Percentiles rank a stretch among this genome's conserved stretches.
These are phyloP conservation scores for Hypericum androsaemum DNA, from an alignment of 345 rosid species.

Conservation along the genomic window DNA sequence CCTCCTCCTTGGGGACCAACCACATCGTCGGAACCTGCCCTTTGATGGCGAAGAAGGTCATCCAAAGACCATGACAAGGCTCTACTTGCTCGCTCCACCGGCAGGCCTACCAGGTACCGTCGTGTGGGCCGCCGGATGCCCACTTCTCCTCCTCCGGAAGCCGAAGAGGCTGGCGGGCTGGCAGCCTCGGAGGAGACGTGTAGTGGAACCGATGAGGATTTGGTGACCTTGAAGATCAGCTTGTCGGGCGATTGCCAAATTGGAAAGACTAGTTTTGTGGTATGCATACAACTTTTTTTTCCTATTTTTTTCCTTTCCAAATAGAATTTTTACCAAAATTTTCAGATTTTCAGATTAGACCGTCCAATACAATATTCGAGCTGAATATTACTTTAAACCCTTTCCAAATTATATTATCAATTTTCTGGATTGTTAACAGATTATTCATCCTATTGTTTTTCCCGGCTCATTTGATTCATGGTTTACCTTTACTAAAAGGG, in stretches of 20 bases:
- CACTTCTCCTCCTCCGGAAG: slow-evolving; percentile 30
- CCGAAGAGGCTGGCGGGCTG: slow-evolving; percentile 11
- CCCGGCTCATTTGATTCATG: too few relatives aligned
- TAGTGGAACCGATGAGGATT: slow-evolving; percentile 54
- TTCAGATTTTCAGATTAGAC: too few relatives aligned
- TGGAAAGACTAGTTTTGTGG: slow-evolving; percentile 92
- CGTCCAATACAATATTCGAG: too few relatives aligned
- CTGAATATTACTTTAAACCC: too few relatives aligned
- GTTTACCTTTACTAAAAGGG: too few relatives aligned
- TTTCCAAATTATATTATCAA: too few relatives aligned
- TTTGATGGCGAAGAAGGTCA: slow-evolving; percentile 28
- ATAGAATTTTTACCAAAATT: neutral
- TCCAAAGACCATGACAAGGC: slow-evolving; percentile 45
- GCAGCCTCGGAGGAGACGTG: slow-evolving; percentile 11
- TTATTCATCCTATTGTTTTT: too few relatives aligned
- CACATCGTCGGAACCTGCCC: too few relatives aligned
- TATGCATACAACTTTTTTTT: slow-evolving; percentile 18
- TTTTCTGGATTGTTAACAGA: too few relatives aligned
- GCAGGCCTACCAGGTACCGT: slow-evolving; percentile 46
- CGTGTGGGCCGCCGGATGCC: slow-evolving; percentile 27
- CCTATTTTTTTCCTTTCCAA: too few relatives aligned
- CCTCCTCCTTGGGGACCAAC: too few relatives aligned
- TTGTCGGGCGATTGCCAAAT: slow-evolving; percentile 83
- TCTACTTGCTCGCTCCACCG: slow-evolving; percentile 63
- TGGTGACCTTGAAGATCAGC: slow-evolving; percentile 80